Percentiles rank a stretch among this genome's conserved stretches.
These are phyloP conservation scores for Hysterium pulicare DNA, from an alignment of 2,329 filamentous ascomycete genomes.

Conservation along the genomic window DNA sequence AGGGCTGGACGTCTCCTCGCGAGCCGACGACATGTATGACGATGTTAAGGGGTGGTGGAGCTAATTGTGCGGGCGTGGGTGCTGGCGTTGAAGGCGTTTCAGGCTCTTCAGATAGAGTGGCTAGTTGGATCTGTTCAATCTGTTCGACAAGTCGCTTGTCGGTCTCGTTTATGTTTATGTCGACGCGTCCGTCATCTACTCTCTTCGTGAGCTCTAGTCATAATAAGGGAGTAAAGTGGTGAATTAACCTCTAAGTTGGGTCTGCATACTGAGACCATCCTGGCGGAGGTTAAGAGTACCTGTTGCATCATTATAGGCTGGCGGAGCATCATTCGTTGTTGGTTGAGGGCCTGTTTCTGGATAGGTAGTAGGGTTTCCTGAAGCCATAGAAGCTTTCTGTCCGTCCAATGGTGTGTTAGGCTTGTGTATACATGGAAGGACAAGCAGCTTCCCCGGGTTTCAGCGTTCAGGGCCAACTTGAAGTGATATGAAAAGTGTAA, in stretches of 20 bases:
- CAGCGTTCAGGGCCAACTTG: too few species aligned
- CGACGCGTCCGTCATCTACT: slow-evolving; percentile 17
- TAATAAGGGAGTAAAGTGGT: too few species aligned
- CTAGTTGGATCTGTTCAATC: slow-evolving; percentile 12
- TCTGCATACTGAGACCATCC: neutral
- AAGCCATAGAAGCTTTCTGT: neutral
- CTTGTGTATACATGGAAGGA: too few species aligned
- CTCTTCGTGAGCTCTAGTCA: too few species aligned
- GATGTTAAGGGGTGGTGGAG: slow-evolving; percentile 47
- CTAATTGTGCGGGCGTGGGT: slow-evolving; percentile 65
- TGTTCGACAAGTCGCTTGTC: slow-evolving; percentile 10
- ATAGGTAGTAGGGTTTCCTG: neutral
- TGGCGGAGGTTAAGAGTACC: neutral
- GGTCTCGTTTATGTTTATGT: slow-evolving; percentile 16
- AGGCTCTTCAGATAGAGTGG: slow-evolving; percentile 40
- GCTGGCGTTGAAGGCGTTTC: slow-evolving; percentile 57
- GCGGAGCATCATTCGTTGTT: neutral
- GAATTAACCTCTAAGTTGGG: neutral
- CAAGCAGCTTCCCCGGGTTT: too few species aligned
- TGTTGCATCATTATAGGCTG: neutral
- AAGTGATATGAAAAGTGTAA: too few species aligned
- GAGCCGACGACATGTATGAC: slow-evolving; percentile 55
- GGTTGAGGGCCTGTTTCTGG: neutral
- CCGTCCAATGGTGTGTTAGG: neutral
- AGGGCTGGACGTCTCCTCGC: slow-evolving; percentile 57